These are phyloP conservation scores for Globisporangium alternatum DNA, from an alignment of 352 stramenopile genomes.

Conservation along the genomic window DNA sequence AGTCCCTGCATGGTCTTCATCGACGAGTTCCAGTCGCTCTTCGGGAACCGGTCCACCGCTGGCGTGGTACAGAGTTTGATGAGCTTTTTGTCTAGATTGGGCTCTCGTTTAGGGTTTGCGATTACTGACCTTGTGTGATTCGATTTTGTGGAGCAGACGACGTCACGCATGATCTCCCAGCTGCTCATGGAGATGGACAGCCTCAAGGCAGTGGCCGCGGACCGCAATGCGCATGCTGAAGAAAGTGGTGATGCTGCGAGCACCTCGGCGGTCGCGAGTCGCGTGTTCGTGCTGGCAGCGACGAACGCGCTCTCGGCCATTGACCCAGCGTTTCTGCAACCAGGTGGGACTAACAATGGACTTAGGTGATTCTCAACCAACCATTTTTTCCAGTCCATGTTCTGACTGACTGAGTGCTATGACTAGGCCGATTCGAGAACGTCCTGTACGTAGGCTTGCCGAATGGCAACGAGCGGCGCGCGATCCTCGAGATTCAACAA, in stretches of 20 bases:
- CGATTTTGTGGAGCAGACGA: constrained; percentile 35
- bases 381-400: not conserved
- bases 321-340: constrained; percentile 78
- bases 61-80: constrained; percentile 31
- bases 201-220: constrained; percentile 51
- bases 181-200: constrained; percentile 80
- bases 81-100: too few relatives aligned
- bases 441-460: constrained; percentile 74
- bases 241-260: constrained; percentile 8
- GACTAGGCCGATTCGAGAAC: constrained; percentile 78
- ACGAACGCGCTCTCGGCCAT: constrained; percentile 78
- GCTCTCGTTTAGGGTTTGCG: not conserved
- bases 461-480: constrained; percentile 38
- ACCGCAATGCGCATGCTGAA: constrained; percentile 25
- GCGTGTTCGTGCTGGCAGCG: constrained; percentile 78
- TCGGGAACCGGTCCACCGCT: constrained; percentile 70
- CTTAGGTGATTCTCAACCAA: constrained; percentile 1
- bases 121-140: not conserved
- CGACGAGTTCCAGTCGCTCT: constrained; percentile 87
- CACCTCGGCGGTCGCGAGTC: constrained; percentile 25
- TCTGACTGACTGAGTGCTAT: not conserved
- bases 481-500: constrained; percentile 67
- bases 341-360: constrained; percentile 29
- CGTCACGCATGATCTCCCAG: constrained; percentile 83
- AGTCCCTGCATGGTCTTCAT: constrained; percentile 88